Base-by-base conservation (phyloP, 371 early-diverging fungal genomes). In the Mortierella sp. region DNA sequence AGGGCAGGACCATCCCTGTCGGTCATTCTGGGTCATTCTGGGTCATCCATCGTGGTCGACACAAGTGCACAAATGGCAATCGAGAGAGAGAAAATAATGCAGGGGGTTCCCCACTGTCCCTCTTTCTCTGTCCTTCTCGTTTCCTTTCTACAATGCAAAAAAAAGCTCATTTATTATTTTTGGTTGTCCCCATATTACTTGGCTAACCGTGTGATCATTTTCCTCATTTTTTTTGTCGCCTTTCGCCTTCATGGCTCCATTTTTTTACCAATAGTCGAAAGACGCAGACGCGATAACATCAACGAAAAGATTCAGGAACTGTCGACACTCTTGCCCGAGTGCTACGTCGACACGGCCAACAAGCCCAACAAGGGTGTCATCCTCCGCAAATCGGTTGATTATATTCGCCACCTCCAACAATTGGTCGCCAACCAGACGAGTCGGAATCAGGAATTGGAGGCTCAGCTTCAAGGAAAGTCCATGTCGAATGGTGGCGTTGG, bases 301-400 rank as follows among this genome's bases (percentile, higher is more conserved):
- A 99, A 99, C 88, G 99, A 99, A 83, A 96, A 97, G 83, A 99
- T 99, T 71, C 96, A 97, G 80, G 99, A 99, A 84, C 90, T 99
- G 70, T 93, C 93, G 48, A 92, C 92, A 10, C 88, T 99, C 56
- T 88, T 99, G 71, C 99, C 99, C 41, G 95, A 94, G 55, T 55
- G 84, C 48, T 81, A 89, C 87, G 80, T 90, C 74, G 95, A 93
- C 75, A 88, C 88, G 43, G 90, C 89, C 75, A 92, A 90, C 74
- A 94, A 94, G 88, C 94, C 95, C 43, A 93, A 94, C 88, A 95
- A 95, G 86, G 97, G 97, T 4, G 92, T 93, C 12, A 95, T 99
- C 38, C 91, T 98, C 63, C 95, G 95, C 74, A 92, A 97, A 78
- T 95, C 97, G 0, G 98, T 98, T 48, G 98, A 98, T 54, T 96